Evolutionary conservation across 1,284 basidiomycete species (phyloP), one percentile per base, ranked within the genome.

Genomic region (Ustilago trichophora): DNA sequence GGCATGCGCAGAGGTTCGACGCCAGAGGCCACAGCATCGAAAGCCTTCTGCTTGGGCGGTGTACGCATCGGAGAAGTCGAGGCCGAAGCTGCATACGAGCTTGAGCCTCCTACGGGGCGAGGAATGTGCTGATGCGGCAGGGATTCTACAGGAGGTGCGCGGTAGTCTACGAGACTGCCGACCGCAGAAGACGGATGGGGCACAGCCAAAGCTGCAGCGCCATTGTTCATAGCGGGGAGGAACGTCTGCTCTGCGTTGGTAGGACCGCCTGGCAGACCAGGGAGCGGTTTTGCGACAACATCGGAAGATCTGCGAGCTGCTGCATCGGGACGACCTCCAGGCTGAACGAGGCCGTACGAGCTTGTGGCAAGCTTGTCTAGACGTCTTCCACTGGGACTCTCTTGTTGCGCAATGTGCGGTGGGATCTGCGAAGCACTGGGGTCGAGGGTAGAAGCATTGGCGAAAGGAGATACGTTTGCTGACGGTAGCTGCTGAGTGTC

Each of bases 101-200:
- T 32, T 6, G 52, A 46, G 26, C 45, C 44, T n/a, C 29, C 32
- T 6, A 71, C 31, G 3, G 62, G 68, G 6, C 73, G 60, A 19
- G 73, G 72, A 44, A 76, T 72, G 51, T 76, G 73, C 45, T 76
- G 73, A 21, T 69, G 65, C 9, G 73, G 72, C 24, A 75, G 25
- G 21, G 24, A 32, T 15, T 55, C 43, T n/a, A 38, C 33, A 13
- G 27, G 8, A n/a, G 49, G 41, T 26, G 46, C 53, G 11, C 57
- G 63, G 19, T 46, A 42, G 19, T 63, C 55, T 2, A 35, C 51
- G 3, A 60, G 42, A 22, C 44, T 45, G 16, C 35, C 43, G 6
- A 47, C 18, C 22, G 33, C 25, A 3, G 47, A 48, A 10, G 33
- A 34, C 2, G 38, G 35, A 10, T 41, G 46, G 9, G 51, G 29